phyloP scores from a whole-genome alignment of 495 filamentous ascomycete genomes.

The Trichoderma asperelloides region DNA sequence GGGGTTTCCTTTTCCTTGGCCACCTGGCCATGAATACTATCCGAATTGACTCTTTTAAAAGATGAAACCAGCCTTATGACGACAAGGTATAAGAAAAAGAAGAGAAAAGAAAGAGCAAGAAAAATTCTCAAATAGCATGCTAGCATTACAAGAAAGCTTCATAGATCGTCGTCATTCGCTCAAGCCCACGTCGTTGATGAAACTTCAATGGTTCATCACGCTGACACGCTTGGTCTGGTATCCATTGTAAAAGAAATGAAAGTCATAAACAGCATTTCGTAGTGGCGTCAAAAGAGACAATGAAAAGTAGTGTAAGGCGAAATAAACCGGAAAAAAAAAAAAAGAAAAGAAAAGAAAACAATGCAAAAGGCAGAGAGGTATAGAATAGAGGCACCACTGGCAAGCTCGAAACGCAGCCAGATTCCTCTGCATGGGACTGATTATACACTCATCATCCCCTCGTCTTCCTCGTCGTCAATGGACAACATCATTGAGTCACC shows the following conservation, averaged over 20 bases:
- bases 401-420: background rate
- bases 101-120: background rate
- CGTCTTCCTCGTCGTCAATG: slow-evolving; percentile 4
- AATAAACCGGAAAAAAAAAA: background rate
- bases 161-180: background rate
- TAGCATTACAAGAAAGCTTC: slow-evolving; percentile 1
- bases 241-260: background rate
- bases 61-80: background rate
- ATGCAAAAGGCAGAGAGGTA: background rate
- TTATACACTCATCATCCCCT: slow-evolving; percentile 9
- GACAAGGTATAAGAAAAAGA: background rate
- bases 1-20: background rate
- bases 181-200: background rate
- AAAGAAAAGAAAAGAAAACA: background rate
- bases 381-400: background rate
- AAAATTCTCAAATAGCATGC: background rate
- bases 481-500: background rate
- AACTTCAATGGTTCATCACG: background rate
- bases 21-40: background rate
- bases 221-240: background rate
- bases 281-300: background rate
- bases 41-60: background rate
- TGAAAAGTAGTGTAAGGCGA: background rate
- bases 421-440: background rate
- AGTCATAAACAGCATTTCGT: background rate